Base-by-base conservation (phyloP, 169 alveolate genomes). In the Plasmodium fragile region DNA sequence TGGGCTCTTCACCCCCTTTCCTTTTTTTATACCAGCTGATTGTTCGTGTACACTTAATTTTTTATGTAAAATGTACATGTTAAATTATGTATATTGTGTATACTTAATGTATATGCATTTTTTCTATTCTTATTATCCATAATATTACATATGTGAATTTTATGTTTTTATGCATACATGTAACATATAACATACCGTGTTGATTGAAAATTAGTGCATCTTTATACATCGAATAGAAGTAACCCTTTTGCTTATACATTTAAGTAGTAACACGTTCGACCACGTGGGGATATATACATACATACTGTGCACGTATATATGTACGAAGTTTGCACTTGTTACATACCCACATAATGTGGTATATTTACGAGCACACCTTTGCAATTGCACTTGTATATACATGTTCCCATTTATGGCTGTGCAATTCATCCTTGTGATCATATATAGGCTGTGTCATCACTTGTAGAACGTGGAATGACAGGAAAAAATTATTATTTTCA, bases 391-490 rank as follows among this genome's bases (percentile, higher is more conserved):
- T 28, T 65, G 30, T 81, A 71, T 78, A 78, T 80, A 80, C 41
- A 30, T 49, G 52, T 80, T 80, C 59, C 34, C 18, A 80, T 52
- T 30, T n/a, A 80, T 80, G 25, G n/a, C n/a, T 8, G 69, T 49
- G 59, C 13, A 49, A 45, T 81, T 22, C 45, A 65, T 65, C 32
- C 13, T 65, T n/a, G n/a, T 65, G n/a, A 65, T 0, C 30, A 25
- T 65, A 22, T 65, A 45, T 16, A 73, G 34, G 45, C 52, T 75
- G 84, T 72, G 85, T 49, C 39, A 65, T 18, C 65, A 49, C 34
- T 73, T 85, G 71, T 73, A 34, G 80, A 85, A 75, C 93, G 80
- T 73, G 93, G 53, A 65, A 73, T 85, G 79, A 32, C 25, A 80
- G 75, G 75, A 65, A 65, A 73, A 49, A 82, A 49, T 34, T 82